Percentiles rank a stretch among this genome's conserved stretches.
phyloP scores from a whole-genome alignment of 2,329 filamentous ascomycete species.

The Myriosclerotinia scirpicola region DNA sequence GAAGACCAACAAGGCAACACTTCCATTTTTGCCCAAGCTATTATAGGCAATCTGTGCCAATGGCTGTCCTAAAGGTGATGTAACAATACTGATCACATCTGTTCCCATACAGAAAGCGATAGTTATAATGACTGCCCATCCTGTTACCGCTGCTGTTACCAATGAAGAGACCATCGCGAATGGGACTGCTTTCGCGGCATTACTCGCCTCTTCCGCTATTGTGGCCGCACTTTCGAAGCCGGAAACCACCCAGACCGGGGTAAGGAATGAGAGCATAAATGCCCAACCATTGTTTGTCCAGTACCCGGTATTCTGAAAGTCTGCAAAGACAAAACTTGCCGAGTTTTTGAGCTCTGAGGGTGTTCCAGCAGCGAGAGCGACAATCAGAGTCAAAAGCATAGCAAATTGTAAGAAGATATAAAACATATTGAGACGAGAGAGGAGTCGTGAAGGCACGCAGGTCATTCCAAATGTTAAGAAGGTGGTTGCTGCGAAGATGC shows the following conservation, averaged over 20 bases:
- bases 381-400: conserved; percentile 38
- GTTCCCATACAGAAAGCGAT: conserved; percentile 56
- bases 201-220: conserved; percentile 40
- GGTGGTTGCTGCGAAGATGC: conserved; percentile 39
- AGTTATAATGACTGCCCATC: conserved; percentile 58
- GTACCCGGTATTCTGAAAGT: conserved; percentile 38
- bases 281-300: conserved; percentile 40
- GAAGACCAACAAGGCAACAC: conserved; percentile 44
- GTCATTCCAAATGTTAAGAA: conserved; percentile 40
- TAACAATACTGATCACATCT: conserved; percentile 48
- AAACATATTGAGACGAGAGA: conserved; percentile 37
- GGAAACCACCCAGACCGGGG: conserved; percentile 41
- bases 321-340: conserved; percentile 36
- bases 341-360: conserved; percentile 36
- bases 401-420: conserved; percentile 40
- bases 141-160: conserved; percentile 43
- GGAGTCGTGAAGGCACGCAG: conserved; percentile 35
- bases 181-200: conserved; percentile 39
- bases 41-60: conserved; percentile 59
- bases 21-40: conserved; percentile 53
- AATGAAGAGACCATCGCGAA: conserved; percentile 40
- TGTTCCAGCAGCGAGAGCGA: conserved; percentile 37
- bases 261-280: conserved; percentile 39
- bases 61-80: conserved; percentile 51
- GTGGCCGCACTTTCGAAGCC: conserved; percentile 40